Percentiles rank a stretch among this genome's conserved stretches.
phyloP scores from a whole-genome alignment of 1,139 yeast genomes.

The Suhomyces bolitotheri region DNA sequence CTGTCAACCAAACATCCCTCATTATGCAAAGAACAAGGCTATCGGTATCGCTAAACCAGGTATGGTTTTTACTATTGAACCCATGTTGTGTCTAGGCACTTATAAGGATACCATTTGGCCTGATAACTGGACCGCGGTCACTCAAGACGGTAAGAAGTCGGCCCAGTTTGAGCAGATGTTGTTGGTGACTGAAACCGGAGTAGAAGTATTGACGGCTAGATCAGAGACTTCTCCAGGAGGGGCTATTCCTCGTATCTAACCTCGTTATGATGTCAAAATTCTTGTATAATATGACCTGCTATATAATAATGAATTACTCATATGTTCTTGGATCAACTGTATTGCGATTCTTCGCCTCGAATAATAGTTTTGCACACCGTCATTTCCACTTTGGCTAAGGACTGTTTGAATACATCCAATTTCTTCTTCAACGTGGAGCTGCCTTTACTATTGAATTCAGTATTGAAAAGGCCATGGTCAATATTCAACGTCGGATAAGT shows the following conservation, averaged over 20 bases:
- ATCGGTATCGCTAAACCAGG: slow-evolving; percentile 95
- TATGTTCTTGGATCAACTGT: slow-evolving; percentile 17
- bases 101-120: slow-evolving; percentile 90
- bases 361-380: slow-evolving; percentile 29
- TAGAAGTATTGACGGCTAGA: slow-evolving; percentile 87
- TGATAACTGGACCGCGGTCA: slow-evolving; percentile 94
- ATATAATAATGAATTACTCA: neutral
- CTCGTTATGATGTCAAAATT: slow-evolving; percentile 18
- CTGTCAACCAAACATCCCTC: slow-evolving; percentile 91
- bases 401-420: slow-evolving; percentile 27
- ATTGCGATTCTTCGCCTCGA: slow-evolving; percentile 20
- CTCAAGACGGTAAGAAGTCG: slow-evolving; percentile 81
- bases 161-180: slow-evolving; percentile 97
- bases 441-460: slow-evolving; percentile 19
- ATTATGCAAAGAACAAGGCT: slow-evolving; percentile 90
- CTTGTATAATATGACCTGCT: slow-evolving; percentile 1
- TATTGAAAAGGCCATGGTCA: slow-evolving; percentile 22
- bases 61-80: slow-evolving; percentile 96
- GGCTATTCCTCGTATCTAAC: slow-evolving; percentile 54
- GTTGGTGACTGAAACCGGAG: slow-evolving; percentile 90
- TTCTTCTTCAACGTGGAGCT: slow-evolving; percentile 23
- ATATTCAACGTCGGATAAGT: slow-evolving; percentile 25
- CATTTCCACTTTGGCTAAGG: slow-evolving; percentile 28
- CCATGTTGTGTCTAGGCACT: slow-evolving; percentile 92
- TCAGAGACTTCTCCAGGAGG: slow-evolving; percentile 85